A percentile compares a stretch with the other conserved stretches of the same genome.
phyloP scores from a whole-genome alignment of 2,329 filamentous ascomycete genomes.

The Trichoderma oligosporum region DNA sequence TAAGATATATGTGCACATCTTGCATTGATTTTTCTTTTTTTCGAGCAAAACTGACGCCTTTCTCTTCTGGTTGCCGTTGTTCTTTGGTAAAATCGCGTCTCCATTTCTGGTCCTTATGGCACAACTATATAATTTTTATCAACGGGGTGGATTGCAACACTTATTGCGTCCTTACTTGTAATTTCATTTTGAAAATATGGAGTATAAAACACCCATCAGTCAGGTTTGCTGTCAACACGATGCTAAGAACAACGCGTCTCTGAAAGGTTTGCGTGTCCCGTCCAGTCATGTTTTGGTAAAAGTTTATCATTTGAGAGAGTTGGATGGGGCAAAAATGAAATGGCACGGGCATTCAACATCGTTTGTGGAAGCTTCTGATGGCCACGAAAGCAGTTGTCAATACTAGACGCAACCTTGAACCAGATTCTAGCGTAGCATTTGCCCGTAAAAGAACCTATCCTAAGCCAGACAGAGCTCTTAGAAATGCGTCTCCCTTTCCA shows the following conservation, averaged over 20 bases:
- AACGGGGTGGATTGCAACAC: background rate
- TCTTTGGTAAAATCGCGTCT: background rate
- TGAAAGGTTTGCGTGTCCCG: background rate
- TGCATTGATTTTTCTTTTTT: background rate
- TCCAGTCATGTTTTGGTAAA: background rate
- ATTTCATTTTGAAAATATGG: background rate
- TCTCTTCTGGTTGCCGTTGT: background rate
- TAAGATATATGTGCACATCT: conserved; percentile 33
- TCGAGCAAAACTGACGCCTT: background rate
- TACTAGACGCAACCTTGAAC: background rate
- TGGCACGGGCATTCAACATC: background rate
- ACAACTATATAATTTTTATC: background rate
- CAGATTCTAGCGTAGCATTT: background rate
- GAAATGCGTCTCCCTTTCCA: background rate
- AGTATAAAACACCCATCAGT: background rate
- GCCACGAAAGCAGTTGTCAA: background rate
- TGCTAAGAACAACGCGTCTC: background rate
- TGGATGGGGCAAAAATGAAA: background rate
- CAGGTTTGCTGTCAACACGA: background rate
- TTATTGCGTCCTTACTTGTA: background rate
- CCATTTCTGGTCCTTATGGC: background rate
- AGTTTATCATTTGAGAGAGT: background rate
- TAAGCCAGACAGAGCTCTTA: background rate
- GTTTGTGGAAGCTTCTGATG: background rate
- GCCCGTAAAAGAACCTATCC: background rate